phyloP scores from a whole-genome alignment of 345 rosid genomes.

The Isatis tinctoria region DNA sequence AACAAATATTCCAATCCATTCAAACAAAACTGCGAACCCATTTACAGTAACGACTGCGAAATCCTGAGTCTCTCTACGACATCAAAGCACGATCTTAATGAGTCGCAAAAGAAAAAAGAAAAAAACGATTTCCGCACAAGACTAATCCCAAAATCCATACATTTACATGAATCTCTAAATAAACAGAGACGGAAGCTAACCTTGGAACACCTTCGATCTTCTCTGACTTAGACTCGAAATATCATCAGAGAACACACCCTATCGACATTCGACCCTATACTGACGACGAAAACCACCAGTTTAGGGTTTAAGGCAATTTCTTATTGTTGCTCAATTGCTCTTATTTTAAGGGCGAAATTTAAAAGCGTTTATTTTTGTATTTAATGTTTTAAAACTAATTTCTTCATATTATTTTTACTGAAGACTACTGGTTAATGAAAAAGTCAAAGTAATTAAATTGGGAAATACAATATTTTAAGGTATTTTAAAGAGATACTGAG shows the following conservation, averaged over 20 bases:
- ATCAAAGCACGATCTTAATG: background rate
- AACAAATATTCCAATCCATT: background rate
- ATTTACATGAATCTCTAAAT: background rate
- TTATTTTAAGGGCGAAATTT: too few relatives aligned
- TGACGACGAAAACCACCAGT: background rate
- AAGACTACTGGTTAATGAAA: background rate
- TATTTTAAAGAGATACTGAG: too few relatives aligned
- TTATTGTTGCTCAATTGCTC: background rate
- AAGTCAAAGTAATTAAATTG: conserved; percentile 2
- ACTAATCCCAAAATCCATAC: background rate
- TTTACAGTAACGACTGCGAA: background rate
- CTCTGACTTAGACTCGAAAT: background rate
- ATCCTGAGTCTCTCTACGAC: background rate
- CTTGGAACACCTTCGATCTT: background rate
- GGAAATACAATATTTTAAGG: background rate
- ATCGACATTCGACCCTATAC: background rate
- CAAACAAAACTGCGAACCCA: background rate
- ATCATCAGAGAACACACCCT: conserved; percentile 11
- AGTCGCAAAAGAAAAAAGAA: background rate
- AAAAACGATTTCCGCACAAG: background rate
- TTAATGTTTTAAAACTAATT: background rate
- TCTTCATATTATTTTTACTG: background rate
- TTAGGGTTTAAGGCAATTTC: conserved; percentile 22
- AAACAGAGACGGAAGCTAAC: background rate
- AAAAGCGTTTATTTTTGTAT: background rate